Conservation (phyloP, 331 rosid genomes). For the Quercus phellos region DNA sequence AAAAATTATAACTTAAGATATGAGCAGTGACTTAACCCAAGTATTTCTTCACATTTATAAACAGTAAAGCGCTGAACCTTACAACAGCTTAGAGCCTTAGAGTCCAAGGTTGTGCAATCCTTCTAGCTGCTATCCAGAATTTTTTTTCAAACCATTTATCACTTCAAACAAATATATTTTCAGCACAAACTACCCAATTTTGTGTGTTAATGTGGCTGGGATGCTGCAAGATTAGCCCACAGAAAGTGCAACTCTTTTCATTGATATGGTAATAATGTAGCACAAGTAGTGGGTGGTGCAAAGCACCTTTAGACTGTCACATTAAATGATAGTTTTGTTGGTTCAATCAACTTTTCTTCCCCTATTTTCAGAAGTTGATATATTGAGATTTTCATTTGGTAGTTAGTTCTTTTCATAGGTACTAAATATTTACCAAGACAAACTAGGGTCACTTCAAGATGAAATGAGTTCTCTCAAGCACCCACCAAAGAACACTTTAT, state of each 20-base stretch:
- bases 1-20: neutral
- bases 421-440: neutral
- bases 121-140: neutral
- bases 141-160: neutral
- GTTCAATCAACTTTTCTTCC: neutral
- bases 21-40: no score
- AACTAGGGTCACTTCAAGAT: neutral
- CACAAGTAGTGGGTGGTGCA: neutral
- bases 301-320: neutral
- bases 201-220: neutral
- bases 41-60: neutral
- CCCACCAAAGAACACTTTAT: neutral
- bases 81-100: neutral
- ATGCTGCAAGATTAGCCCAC: neutral
- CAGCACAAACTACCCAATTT: neutral
- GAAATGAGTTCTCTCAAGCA: neutral
- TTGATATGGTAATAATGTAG: neutral
- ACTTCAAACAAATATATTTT: neutral
- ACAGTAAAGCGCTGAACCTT: neutral
- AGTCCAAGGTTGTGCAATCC: neutral
- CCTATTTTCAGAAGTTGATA: neutral
- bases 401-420: neutral
- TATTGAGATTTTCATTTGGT: neutral
- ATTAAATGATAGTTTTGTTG: neutral
- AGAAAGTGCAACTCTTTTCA: neutral